phyloP scores from a whole-genome alignment of 2,329 filamentous ascomycete species.

The Fusarium nematophilum region DNA sequence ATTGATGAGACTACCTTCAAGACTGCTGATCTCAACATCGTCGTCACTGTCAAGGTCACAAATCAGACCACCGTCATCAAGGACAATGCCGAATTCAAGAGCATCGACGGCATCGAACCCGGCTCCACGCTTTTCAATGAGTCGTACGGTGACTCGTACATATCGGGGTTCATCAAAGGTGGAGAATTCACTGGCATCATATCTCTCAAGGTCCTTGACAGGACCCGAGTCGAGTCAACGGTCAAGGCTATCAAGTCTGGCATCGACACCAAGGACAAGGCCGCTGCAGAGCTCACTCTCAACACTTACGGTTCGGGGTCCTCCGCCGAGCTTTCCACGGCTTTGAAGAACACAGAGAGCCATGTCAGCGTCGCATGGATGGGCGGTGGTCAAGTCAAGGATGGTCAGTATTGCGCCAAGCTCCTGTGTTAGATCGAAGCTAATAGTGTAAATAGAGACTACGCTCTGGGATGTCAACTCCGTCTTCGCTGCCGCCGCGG shows the following conservation, averaged over 20 bases:
- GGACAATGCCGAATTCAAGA: background rate
- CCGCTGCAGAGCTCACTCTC: slow-evolving; percentile 7
- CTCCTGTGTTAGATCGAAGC: too few relatives aligned
- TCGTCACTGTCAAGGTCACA: slow-evolving; percentile 17
- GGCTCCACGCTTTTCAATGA: background rate
- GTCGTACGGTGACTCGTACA: slow-evolving; percentile 10
- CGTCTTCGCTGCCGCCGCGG: background rate
- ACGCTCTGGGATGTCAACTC: background rate
- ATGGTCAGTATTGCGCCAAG: too few relatives aligned
- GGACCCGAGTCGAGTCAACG: background rate
- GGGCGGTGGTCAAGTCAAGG: slow-evolving; percentile 8
- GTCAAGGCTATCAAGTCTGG: background rate
- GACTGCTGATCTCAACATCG: slow-evolving; percentile 12
- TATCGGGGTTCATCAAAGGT: slow-evolving; percentile 21
- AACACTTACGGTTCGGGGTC: too few relatives aligned
- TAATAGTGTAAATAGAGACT: too few relatives aligned
- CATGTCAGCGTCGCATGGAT: slow-evolving; percentile 7
- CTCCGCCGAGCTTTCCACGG: background rate
- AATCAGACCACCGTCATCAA: slow-evolving; percentile 7
- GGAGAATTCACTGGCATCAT: slow-evolving; percentile 10
- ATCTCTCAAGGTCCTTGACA: slow-evolving; percentile 1
- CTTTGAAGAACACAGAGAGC: slow-evolving; percentile 9
- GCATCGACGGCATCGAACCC: background rate
- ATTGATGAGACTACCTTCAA: slow-evolving; percentile 16
- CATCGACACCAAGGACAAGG: slow-evolving; percentile 2